These are phyloP conservation scores for Schizopora paradoxa DNA, from an alignment of 1,284 basidiomycete genomes.

Conservation along the genomic window DNA sequence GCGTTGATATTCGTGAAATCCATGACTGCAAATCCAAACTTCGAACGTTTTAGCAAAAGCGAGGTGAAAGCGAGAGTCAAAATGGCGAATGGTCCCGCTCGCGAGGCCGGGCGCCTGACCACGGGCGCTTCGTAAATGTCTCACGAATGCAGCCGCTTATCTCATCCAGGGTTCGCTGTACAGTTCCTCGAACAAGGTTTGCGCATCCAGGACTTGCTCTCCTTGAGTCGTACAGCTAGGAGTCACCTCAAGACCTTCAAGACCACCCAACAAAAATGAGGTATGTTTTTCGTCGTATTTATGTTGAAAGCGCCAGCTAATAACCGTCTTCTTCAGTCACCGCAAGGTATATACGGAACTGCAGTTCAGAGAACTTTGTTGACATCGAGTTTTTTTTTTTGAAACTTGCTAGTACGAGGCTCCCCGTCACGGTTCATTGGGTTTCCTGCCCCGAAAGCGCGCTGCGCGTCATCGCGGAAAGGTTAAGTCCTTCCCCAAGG, in stretches of 20 bases:
- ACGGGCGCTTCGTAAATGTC: too few relatives aligned
- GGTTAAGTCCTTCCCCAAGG: conserved; percentile 98
- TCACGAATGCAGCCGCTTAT: too few relatives aligned
- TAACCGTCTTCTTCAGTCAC: conserved; percentile 14
- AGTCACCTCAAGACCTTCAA: conserved; percentile 5
- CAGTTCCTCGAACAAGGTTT: neutral
- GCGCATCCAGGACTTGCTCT: conserved; percentile 8
- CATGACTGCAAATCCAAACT: conserved; percentile 13
- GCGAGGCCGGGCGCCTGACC: too few relatives aligned
- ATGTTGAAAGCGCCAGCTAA: neutral
- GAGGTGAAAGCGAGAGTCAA: too few relatives aligned
- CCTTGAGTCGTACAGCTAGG: neutral
- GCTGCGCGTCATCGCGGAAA: conserved; percentile 94
- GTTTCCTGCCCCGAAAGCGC: conserved; percentile 92
- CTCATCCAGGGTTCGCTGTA: neutral
- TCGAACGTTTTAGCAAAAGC: too few relatives aligned
- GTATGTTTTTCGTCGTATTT: conserved; percentile 1
- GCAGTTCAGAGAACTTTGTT: neutral
- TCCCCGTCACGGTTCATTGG: conserved; percentile 90
- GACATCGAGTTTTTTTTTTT: conserved; percentile 3
- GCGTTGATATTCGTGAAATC: conserved; percentile 34
- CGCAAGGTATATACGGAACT: conserved; percentile 14
- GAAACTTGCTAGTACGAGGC: conserved; percentile 80
- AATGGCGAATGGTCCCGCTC: too few relatives aligned
- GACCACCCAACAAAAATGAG: conserved; percentile 17